These are phyloP conservation scores for Articulospora tetracladia DNA, from an alignment of 495 filamentous ascomycete species.

Conservation along the genomic window DNA sequence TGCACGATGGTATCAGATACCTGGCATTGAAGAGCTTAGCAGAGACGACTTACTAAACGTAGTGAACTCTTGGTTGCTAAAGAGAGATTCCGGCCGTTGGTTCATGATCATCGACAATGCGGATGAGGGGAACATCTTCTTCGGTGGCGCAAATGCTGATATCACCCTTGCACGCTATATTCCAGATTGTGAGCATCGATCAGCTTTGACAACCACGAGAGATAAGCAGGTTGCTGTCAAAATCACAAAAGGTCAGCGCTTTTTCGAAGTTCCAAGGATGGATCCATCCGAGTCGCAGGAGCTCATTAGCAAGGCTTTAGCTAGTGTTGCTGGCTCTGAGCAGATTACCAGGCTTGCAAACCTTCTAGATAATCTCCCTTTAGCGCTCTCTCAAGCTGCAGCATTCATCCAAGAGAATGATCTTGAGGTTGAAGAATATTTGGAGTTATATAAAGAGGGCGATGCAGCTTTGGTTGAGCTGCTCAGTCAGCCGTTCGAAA, in stretches of 20 bases:
- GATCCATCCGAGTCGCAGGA: conserved; percentile 10
- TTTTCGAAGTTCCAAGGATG: conserved; percentile 8
- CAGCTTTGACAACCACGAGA: conserved; percentile 35
- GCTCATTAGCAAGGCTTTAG: conserved; percentile 31
- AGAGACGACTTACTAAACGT: conserved; percentile 30
- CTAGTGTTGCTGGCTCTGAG: conserved; percentile 26
- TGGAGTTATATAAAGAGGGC: conserved; percentile 27
- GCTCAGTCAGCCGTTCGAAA: conserved; percentile 37
- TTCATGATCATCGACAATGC: conserved; percentile 42
- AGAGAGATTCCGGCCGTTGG: conserved; percentile 36
- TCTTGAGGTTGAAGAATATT: conserved; percentile 30
- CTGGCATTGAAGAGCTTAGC: conserved; percentile 33
- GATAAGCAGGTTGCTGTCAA: conserved; percentile 25
- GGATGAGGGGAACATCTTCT: conserved; percentile 34
- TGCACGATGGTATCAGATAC: conserved; percentile 31
- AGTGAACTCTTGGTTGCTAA: conserved; percentile 37
- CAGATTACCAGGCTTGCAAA: conserved; percentile 9
- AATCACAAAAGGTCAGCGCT: conserved; percentile 9
- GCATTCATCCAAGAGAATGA: conserved; percentile 16
- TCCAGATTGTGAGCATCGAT: conserved; percentile 37
- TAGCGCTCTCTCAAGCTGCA: conserved; percentile 24
- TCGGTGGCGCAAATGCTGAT: background rate
- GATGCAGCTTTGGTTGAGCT: conserved; percentile 32
- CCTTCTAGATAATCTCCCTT: conserved; percentile 17
- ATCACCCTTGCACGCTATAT: conserved; percentile 25